These are phyloP conservation scores for Venturia aucupariae DNA, from an alignment of 2,329 filamentous ascomycete species.

Conservation along the genomic window DNA sequence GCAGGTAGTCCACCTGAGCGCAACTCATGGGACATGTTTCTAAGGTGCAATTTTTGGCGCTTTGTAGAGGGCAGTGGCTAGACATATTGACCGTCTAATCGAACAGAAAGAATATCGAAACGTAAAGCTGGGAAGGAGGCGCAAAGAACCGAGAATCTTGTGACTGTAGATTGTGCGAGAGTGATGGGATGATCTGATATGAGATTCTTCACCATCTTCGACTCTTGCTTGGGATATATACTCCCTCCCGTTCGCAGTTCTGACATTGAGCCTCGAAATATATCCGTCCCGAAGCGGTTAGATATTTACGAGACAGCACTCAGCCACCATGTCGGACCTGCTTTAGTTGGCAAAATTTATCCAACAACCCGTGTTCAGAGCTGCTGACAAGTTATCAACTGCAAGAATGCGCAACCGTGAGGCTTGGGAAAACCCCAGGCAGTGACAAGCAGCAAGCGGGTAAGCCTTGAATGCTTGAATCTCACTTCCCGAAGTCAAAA, in stretches of 20 bases:
- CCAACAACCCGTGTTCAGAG: too few species aligned
- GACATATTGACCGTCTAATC: background rate
- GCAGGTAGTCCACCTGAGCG: slow-evolving; percentile 46
- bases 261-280: background rate
- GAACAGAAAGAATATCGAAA: background rate
- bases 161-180: background rate
- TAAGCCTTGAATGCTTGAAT: too few species aligned
- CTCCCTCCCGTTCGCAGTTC: background rate
- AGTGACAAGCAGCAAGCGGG: too few species aligned
- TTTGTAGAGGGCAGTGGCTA: background rate
- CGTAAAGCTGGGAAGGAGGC: background rate
- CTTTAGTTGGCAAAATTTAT: too few species aligned
- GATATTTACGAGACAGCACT: background rate
- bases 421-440: too few species aligned
- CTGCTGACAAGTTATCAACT: too few species aligned
- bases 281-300: background rate
- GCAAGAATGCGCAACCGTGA: too few species aligned
- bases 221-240: background rate
- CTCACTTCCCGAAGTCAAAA: too few species aligned
- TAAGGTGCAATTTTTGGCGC: slow-evolving; percentile 23
- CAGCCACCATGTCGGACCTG: too few species aligned
- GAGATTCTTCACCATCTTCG: background rate
- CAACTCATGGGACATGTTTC: slow-evolving; percentile 37
- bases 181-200: background rate
- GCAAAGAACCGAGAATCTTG: background rate